phyloP scores from a whole-genome alignment of 78 protist genomes.

The Dictyostelium firmibasis region DNA sequence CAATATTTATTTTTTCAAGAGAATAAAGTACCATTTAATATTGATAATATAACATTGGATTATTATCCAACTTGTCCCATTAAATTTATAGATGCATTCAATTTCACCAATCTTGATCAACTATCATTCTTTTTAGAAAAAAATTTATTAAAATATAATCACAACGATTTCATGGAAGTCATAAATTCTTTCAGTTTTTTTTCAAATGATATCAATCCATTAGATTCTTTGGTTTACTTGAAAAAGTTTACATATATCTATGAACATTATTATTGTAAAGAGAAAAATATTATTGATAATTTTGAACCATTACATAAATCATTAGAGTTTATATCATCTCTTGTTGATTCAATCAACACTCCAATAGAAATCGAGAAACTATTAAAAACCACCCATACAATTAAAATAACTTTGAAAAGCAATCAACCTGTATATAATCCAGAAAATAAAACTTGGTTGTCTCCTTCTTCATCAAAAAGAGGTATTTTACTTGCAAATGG shows the following conservation, averaged over 20 bases:
- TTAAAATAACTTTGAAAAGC: neutral
- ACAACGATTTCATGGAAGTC: neutral
- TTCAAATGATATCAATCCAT: neutral
- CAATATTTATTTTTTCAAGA: neutral
- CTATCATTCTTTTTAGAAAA: neutral
- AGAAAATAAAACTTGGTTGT: neutral
- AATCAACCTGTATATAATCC: neutral
- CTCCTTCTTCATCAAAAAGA: too few relatives aligned
- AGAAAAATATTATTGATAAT: neutral
- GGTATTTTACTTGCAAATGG: too few relatives aligned
- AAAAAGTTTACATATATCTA: neutral
- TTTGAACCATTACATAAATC: neutral
- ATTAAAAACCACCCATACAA: neutral
- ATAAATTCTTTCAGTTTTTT: neutral
- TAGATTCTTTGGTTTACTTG: neutral
- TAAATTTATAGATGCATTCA: neutral
- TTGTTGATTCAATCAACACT: neutral
- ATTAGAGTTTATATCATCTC: neutral
- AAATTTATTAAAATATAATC: neutral
- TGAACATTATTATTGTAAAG: neutral
- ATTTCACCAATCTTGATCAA: neutral
- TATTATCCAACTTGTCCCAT: neutral
- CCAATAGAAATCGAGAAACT: neutral
- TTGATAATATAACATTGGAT: neutral
- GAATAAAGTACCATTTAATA: neutral